phyloP scores from a whole-genome alignment of 2,329 filamentous ascomycete genomes.

The Colletotrichum melonis region DNA sequence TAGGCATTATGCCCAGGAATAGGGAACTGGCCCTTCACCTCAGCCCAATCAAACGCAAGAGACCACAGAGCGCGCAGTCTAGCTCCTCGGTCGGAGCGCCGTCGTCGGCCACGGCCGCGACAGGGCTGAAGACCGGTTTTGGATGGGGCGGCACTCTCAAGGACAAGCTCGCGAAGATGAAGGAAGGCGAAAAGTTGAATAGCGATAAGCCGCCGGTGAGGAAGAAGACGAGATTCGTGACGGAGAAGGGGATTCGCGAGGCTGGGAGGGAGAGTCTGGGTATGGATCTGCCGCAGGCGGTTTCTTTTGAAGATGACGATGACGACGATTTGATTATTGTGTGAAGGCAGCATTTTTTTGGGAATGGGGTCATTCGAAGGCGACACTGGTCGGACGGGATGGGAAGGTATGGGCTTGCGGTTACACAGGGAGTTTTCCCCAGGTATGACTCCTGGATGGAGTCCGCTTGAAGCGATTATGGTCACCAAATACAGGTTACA shows the following conservation, averaged over 20 bases:
- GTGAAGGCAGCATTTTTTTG: slow-evolving; percentile 11
- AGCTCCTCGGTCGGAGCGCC: slow-evolving; percentile 41
- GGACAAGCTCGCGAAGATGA: slow-evolving; percentile 71
- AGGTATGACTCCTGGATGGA: slow-evolving; percentile 17
- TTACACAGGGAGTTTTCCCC: slow-evolving; percentile 3
- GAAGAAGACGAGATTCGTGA: slow-evolving; percentile 85
- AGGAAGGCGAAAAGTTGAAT: slow-evolving; percentile 63
- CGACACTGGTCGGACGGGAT: neutral
- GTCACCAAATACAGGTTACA: neutral
- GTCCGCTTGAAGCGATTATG: slow-evolving; percentile 14
- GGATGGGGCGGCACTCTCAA: slow-evolving; percentile 69
- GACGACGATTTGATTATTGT: slow-evolving; percentile 62
- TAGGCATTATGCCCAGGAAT: slow-evolving; percentile 55
- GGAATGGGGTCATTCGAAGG: neutral
- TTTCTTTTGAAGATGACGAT: slow-evolving; percentile 52
- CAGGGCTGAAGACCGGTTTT: slow-evolving; percentile 45
- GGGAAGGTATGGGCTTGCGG: neutral
- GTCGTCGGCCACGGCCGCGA: slow-evolving; percentile 36
- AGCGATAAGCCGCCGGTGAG: slow-evolving; percentile 60
- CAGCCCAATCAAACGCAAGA: slow-evolving; percentile 71
- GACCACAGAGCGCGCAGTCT: slow-evolving; percentile 61
- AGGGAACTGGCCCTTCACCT: slow-evolving; percentile 62
- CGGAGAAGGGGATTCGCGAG: slow-evolving; percentile 80
- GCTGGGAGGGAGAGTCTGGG: slow-evolving; percentile 81
- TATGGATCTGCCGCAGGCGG: slow-evolving; percentile 50